Evolutionary conservation across 768 basidiomycete genomes (phyloP), one percentile per base, ranked within the genome.

Genomic region (Pleurotus pulmonarius): DNA sequence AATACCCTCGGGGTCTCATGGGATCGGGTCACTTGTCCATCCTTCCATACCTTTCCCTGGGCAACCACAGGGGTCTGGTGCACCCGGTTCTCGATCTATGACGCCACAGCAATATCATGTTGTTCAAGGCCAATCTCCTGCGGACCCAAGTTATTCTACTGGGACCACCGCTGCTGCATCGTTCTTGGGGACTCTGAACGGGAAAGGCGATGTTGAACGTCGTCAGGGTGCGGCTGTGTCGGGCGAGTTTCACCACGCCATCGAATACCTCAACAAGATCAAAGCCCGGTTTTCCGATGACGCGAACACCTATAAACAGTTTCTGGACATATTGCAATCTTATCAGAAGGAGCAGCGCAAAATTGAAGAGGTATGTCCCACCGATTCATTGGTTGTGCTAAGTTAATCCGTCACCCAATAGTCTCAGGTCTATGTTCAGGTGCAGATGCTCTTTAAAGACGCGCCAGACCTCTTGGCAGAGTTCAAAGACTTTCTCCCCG

Each of bases 201-300:
- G 75, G 49, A 71, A 75, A 62, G 64, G 37, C 2, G 37, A 53
- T 11, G n/a, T 24, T 25, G 75, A 76, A 41, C 69, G 75, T 13
- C 72, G 76, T 39, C 83, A 84, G 60, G 73, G 75, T 59, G 82
- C 81, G 54, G 76, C 81, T 11, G 68, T 78, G 9, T 18, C 51
- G 11, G 82, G 78, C 58, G 88, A 98, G 66, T 97, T 94, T 75
- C 88, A 90, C 69, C 88, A 96, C 64, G 97, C 97, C 12, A 98
- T 98, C 60, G 86, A 93, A 64, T 99, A 95, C 69, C 86, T 99
- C 64, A 98, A 97, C 82, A 96, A 95, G 77, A 98, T 99, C 77
- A 98, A 98, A 74, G 86, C 86, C 15, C 86, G 94, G 18, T 98
- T 88, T 70, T 73, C 83, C 9, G 85, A 89, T 61, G 94, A 97